These are phyloP conservation scores for Urostyla sp. DNA, from an alignment of 73 alveolate genomes.

Conservation along the genomic window DNA sequence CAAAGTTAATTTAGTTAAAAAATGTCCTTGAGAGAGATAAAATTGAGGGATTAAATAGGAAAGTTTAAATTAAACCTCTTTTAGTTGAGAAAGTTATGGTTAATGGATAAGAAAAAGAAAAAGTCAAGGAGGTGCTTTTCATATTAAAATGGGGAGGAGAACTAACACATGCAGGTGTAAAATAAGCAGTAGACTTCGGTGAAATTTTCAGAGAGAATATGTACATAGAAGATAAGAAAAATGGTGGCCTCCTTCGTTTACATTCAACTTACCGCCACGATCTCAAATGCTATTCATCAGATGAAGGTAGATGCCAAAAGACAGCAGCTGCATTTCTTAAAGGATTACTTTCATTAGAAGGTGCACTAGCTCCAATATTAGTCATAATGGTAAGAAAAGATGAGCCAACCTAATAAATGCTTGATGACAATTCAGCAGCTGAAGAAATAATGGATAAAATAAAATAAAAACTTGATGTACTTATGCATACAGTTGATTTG, in stretches of 20 bases:
- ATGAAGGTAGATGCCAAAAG: conserved; percentile 96
- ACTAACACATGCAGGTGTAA: conserved; percentile 94
- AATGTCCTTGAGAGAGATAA: conserved; percentile 91
- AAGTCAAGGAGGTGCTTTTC: conserved; percentile 76
- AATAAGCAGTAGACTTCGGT: conserved; percentile 90
- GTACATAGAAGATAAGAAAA: conserved; percentile 89
- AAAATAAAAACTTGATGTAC: conserved; percentile 72
- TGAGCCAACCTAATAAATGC: conserved; percentile 77
- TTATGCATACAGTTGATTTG: conserved; percentile 75
- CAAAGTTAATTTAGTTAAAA: conserved; percentile 87
- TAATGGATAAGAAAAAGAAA: conserved; percentile 50
- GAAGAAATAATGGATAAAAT: conserved; percentile 73
- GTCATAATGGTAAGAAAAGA: conserved; percentile 92
- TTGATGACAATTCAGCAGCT: conserved; percentile 78
- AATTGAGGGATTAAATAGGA: conserved; percentile 81
- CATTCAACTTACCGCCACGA: conserved; percentile 97
- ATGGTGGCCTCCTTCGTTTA: conserved; percentile 92
- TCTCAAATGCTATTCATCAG: conserved; percentile 94
- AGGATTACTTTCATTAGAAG: conserved; percentile 94
- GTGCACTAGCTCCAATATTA: conserved; percentile 91
- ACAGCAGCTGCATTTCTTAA: conserved; percentile 97
- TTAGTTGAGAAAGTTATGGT: conserved; percentile 42
- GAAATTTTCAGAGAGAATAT: conserved; percentile 81
- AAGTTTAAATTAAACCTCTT: conserved; percentile 76
- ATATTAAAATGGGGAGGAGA: conserved; percentile 97